Conservation (phyloP, 1,284 basidiomycete genomes). For the Trametes pubescens region DNA sequence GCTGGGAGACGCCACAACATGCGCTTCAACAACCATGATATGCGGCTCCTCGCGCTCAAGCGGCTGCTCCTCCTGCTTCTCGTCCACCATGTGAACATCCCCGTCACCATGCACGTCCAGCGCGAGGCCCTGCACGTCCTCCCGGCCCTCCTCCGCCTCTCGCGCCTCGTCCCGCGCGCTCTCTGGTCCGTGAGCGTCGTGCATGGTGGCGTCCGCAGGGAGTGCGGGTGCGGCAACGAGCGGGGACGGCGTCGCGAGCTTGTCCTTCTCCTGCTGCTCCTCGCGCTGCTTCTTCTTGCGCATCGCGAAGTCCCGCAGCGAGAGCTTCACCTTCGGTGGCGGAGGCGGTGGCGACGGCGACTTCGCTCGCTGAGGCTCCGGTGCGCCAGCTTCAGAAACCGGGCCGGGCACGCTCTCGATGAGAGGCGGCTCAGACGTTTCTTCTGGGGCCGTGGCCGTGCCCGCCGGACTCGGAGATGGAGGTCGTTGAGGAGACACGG, state of each 20-base stretch:
- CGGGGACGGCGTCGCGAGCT: conserved; percentile 27
- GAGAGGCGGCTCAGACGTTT: neutral
- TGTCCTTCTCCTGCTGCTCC: conserved; percentile 34
- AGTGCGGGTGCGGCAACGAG: conserved; percentile 13
- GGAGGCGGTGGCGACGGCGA: conserved; percentile 31
- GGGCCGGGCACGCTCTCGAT: neutral
- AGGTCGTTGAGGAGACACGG: neutral
- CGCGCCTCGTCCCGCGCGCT: neutral
- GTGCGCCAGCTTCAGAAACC: neutral
- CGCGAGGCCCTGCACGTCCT: neutral
- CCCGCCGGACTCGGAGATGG: neutral
- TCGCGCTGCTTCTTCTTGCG: conserved; percentile 49
- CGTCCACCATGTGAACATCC: conserved; percentile 15
- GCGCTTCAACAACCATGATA: neutral
- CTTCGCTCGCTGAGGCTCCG: neutral
- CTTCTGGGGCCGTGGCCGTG: neutral
- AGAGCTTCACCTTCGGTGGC: conserved; percentile 46
- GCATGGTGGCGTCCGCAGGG: neutral
- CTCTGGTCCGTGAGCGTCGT: neutral
- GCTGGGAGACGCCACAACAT: neutral
- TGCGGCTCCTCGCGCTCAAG: neutral
- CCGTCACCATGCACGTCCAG: neutral
- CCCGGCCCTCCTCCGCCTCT: neutral
- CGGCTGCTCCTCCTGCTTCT: neutral
- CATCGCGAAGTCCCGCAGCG: conserved; percentile 47